Base-by-base conservation (phyloP, 768 basidiomycete species). In the Boletus eberwhitei region DNA sequence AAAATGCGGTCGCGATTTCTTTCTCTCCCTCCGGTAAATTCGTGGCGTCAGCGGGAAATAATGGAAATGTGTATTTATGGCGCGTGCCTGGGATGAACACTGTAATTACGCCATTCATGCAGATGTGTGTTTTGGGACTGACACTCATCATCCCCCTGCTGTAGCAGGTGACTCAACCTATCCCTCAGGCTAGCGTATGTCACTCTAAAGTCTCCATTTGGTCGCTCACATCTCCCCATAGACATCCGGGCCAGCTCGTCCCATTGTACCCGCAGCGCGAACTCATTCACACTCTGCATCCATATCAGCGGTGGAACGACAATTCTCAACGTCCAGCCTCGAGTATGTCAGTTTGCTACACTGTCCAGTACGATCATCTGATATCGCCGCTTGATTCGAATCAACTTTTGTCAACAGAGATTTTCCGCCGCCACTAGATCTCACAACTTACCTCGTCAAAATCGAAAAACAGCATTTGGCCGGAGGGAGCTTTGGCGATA, bases 11-110 rank as follows among this genome's bases (percentile, higher is more conserved):
- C 1, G 24, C 3, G 3, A 29, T 40, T 12, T 21, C 34, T 29
- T 42, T 55, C 26, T 42, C 53, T 26, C 51, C 51, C 2, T 53
- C 35, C 1, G 58, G 53, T 7, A 36, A 52, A 38, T 50, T 16
- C 4, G 34, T 61, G 4, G 51, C 41, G 11, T 52, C 58, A 4
- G 49, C 35, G 29, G 52, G 29, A 44, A 8, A 0, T 5, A 8
- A 17, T 13, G 29, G 35, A 35, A 32, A 32, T 8, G 3, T 54
- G 26, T 43, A 38, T 13, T 5, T 49, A 2, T 58, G 55, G 55
- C 50, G 32, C 2, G 31, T 36, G 1, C 55, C 58, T 3, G 16
- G 45, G 22, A 22, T 44, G 16, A 11, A 32, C 19, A 19, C 6
- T 2, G n/a, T 21, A 22, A 19, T 13, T 32, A 22, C 32, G n/a